A percentile compares a stretch with the other conserved stretches of the same genome.
phyloP scores from a whole-genome alignment of 495 filamentous ascomycete genomes.

The Corynascus novoguineensis region DNA sequence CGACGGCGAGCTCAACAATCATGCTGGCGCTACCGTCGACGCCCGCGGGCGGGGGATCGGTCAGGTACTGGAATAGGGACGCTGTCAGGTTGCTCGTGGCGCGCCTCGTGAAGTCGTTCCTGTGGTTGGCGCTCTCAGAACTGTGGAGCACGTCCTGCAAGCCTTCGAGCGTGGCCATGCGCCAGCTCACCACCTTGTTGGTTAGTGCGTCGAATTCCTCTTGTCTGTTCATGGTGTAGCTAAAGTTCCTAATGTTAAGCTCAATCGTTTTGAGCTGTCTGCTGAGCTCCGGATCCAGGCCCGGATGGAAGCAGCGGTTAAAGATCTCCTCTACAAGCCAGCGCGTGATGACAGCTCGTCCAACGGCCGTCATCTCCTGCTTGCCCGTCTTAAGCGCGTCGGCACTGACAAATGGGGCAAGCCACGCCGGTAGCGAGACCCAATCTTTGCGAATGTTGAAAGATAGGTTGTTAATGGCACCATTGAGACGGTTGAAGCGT shows the following conservation, averaged over 20 bases:
- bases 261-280: constrained; percentile 79
- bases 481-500: constrained; percentile 87
- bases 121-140: constrained; percentile 56
- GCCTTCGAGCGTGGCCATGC: constrained; percentile 90
- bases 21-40: constrained; percentile 76
- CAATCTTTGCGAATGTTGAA: constrained; percentile 95
- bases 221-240: constrained; percentile 61
- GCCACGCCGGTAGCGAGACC: constrained; percentile 72
- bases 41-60: constrained; percentile 68
- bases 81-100: constrained; percentile 67
- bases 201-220: constrained; percentile 89
- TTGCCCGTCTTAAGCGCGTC: constrained; percentile 77
- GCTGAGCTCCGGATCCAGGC: constrained; percentile 68
- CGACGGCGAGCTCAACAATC: constrained; percentile 89
- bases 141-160: constrained; percentile 65
- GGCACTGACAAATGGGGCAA: constrained; percentile 68
- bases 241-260: constrained; percentile 74
- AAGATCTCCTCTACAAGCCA: constrained; percentile 93
- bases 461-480: constrained; percentile 88
- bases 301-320: constrained; percentile 85
- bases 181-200: constrained; percentile 86
- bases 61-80: constrained; percentile 61
- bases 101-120: constrained; percentile 58
- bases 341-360: constrained; percentile 79
- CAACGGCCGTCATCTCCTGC: constrained; percentile 95